Conservation (phyloP, 2,329 filamentous ascomycete species). For the Cadophora luteo-olivacea region DNA sequence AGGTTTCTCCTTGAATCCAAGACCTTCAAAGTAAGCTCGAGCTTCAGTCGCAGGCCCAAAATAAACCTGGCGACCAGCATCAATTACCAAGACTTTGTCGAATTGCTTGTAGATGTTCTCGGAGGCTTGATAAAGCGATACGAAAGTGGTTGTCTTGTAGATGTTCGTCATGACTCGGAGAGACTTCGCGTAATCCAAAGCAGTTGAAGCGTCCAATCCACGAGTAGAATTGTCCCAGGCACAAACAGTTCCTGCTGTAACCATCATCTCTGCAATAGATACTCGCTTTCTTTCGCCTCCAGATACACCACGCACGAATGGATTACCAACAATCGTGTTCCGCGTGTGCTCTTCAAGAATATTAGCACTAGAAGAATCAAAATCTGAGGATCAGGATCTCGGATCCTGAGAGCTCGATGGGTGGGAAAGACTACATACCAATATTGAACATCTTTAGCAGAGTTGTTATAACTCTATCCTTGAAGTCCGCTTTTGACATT, state of each 20-base stretch:
- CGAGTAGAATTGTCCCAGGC: conserved; percentile 84
- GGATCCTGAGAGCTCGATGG: too few relatives aligned
- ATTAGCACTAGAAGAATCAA: too few relatives aligned
- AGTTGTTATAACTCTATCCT: conserved; percentile 74
- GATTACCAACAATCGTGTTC: conserved; percentile 84
- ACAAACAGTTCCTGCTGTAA: conserved; percentile 74
- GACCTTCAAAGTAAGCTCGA: conserved; percentile 67
- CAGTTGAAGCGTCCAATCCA: conserved; percentile 81
- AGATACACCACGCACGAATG: conserved; percentile 79
- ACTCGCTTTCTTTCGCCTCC: conserved; percentile 84
- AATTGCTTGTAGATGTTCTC: conserved; percentile 75
- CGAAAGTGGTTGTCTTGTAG: conserved; percentile 71
- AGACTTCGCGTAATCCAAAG: conserved; percentile 76
- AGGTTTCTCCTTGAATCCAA: conserved; percentile 64
- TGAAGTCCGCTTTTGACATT: conserved; percentile 76
- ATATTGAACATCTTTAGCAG: conserved; percentile 94
- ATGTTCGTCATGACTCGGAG: conserved; percentile 78
- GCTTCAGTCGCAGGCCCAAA: conserved; percentile 67
- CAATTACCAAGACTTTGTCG: conserved; percentile 83
- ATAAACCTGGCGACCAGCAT: conserved; percentile 72
- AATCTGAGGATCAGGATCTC: too few relatives aligned
- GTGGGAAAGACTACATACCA: too few relatives aligned
- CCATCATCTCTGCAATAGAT: conserved; percentile 78
- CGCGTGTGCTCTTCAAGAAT: conserved; percentile 87
- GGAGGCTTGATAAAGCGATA: conserved; percentile 73